Evolutionary conservation across 2,329 filamentous ascomycete genomes (phyloP), one percentile per base, ranked within the genome.

Genomic region (Colletotrichum eremochloae): DNA sequence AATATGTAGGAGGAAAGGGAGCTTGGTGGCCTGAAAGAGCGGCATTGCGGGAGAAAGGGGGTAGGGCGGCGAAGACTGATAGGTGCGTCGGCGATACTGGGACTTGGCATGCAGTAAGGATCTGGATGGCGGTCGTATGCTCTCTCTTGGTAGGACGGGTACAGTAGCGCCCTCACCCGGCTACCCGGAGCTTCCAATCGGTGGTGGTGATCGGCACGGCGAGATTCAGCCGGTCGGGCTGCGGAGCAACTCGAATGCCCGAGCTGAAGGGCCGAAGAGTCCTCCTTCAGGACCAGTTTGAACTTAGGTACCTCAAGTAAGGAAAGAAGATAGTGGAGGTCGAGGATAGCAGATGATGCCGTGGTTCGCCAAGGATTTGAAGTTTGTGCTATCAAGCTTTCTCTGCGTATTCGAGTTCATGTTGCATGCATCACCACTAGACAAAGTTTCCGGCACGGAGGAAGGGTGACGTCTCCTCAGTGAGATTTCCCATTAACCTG

Each of bases 1-100:
- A 52, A 77, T 77, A 72, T 86, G 84, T 9, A 80, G 56, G 40
- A 81, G 74, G 62, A 86, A 85, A 18, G 84, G 80, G 15, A 79
- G 58, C 9, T 77, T 78, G 24, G 71, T 66, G 33, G 63, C 20
- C 14, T 67, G 68, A n/a, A 42, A 14, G 15, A 31, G n/a, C 15
- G 36, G 8, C 77, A 80, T 80, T 36, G 20, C 44, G 42, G 15
- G 42, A 33, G 5, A 20, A 57, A 18, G 20, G 8, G n/a, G 60
- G 31, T 4, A 31, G 29, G 40, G 20, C 42, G 42, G 14, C 29
- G 38, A 29, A 38, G 44, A 24, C 56, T 20, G 31, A 18, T 3
- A 40, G 20, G 58, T 33, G 58, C 20, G 24, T 4, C 29, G 24
- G 42, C 6, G n/a, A 62, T 31, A 24, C 14, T 48, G 12, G 12